Conservation (phyloP, 805 yeast species). For the Spathaspora girioi region DNA sequence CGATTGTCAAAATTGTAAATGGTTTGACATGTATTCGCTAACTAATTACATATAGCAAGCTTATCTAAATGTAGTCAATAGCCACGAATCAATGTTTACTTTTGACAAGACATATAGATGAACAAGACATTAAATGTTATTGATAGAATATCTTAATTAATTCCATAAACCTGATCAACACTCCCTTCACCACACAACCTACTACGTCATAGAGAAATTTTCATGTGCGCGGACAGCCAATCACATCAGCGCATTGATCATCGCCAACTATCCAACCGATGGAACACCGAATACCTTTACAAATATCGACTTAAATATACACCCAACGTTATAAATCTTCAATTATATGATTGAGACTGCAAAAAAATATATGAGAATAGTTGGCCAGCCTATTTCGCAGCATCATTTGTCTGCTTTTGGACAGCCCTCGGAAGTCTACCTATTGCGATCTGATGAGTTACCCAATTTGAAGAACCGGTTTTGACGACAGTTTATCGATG, state of each 20-base stretch:
- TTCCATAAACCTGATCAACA: background rate
- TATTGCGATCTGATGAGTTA: no score
- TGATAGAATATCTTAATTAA: no score
- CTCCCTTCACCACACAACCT: background rate
- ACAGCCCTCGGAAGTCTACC: no score
- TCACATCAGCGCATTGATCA: background rate
- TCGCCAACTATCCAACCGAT: background rate
- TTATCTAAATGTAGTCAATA: no score
- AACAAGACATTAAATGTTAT: no score
- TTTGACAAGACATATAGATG: no score
- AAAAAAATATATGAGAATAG: background rate
- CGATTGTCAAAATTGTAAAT: no score
- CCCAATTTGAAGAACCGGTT: no score
- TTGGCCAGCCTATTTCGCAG: background rate
- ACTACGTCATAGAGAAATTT: background rate
- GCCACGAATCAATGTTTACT: no score
- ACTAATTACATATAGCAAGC: no score
- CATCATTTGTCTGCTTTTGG: background rate
- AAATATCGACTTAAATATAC: background rate
- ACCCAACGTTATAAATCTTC: background rate
- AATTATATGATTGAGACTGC: background rate
- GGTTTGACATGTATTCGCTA: no score
- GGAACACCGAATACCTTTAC: background rate
- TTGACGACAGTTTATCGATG: no score
- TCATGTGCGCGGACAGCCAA: background rate